phyloP scores from a whole-genome alignment of 2,329 filamentous ascomycete species.

The Diaporthe citri region DNA sequence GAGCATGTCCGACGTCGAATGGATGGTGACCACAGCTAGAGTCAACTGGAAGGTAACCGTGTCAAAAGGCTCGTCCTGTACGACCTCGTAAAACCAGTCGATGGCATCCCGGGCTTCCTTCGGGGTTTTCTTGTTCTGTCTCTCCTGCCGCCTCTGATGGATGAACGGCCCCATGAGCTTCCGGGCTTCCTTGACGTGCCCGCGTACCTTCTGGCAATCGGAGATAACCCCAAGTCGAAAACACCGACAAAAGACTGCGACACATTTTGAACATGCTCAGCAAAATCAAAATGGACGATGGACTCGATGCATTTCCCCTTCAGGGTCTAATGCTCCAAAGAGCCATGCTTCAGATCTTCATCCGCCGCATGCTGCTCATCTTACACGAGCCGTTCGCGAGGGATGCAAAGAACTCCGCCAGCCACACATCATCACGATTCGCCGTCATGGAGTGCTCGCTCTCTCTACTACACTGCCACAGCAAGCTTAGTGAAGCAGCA shows the following conservation, averaged over 20 bases:
- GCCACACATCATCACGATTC: background rate
- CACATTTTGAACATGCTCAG: background rate
- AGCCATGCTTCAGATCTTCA: background rate
- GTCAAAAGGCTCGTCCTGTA: background rate
- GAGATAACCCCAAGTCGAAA: background rate
- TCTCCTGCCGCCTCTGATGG: background rate
- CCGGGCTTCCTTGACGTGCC: background rate
- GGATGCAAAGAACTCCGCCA: background rate
- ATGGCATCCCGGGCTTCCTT: background rate
- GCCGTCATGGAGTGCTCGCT: background rate
- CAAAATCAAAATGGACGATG: background rate
- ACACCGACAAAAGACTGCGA: background rate
- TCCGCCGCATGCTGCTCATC: background rate
- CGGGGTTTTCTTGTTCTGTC: background rate
- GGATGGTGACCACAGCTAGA: background rate
- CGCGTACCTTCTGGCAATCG: background rate
- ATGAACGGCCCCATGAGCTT: background rate
- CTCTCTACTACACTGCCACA: background rate
- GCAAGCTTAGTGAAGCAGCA: background rate
- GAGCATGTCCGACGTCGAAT: background rate
- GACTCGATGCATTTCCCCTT: background rate
- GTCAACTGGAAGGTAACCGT: conserved; percentile 36
- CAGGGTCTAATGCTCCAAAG: background rate
- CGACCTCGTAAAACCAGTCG: background rate
- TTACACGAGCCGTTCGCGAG: background rate